phyloP scores from a whole-genome alignment of 495 filamentous ascomycete species.

The Barbatosphaeria neglecta region DNA sequence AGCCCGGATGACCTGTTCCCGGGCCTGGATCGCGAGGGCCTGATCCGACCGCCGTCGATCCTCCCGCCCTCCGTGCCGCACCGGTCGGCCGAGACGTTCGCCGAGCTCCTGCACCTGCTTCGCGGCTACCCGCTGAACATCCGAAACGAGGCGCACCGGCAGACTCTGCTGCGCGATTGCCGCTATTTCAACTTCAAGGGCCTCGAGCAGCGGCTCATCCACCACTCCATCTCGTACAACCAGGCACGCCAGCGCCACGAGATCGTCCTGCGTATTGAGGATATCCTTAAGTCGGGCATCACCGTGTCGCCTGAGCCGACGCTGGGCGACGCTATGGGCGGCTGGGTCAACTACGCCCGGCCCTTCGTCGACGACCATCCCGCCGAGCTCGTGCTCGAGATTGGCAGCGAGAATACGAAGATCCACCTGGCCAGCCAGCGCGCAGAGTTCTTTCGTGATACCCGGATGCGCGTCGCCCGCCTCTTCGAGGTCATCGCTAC shows the following conservation, averaged over 20 bases:
- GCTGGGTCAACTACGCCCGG: constrained; percentile 67
- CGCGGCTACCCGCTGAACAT: constrained; percentile 82
- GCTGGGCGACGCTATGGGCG: constrained; percentile 25
- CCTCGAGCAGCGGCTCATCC: constrained; percentile 77
- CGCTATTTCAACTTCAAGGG: constrained; percentile 89
- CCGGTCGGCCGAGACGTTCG: constrained; percentile 67
- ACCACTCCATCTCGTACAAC: constrained; percentile 68
- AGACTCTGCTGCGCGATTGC: constrained; percentile 71
- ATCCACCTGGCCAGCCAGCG: constrained; percentile 44
- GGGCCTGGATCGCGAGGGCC: constrained; percentile 62
- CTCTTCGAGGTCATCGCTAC: constrained; percentile 71
- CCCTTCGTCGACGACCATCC: constrained; percentile 68
- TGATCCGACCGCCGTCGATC: constrained; percentile 86
- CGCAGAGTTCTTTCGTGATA: constrained; percentile 60
- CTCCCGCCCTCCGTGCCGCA: constrained; percentile 70
- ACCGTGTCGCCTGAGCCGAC: constrained; percentile 43
- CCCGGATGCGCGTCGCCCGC: constrained; percentile 55
- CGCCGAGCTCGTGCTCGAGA: constrained; percentile 70
- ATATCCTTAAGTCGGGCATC: constrained; percentile 76
- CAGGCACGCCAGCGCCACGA: constrained; percentile 53
- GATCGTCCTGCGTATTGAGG: constrained; percentile 71
- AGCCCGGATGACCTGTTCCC: constrained; percentile 73
- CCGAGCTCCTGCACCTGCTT: constrained; percentile 71
- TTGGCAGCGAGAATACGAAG: constrained; percentile 54
- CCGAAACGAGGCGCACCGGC: constrained; percentile 63